Percentiles rank a stretch among this genome's conserved stretches.
Conservation (phyloP, 208 protist species). For the Acanthamoeba rhysodes region DNA sequence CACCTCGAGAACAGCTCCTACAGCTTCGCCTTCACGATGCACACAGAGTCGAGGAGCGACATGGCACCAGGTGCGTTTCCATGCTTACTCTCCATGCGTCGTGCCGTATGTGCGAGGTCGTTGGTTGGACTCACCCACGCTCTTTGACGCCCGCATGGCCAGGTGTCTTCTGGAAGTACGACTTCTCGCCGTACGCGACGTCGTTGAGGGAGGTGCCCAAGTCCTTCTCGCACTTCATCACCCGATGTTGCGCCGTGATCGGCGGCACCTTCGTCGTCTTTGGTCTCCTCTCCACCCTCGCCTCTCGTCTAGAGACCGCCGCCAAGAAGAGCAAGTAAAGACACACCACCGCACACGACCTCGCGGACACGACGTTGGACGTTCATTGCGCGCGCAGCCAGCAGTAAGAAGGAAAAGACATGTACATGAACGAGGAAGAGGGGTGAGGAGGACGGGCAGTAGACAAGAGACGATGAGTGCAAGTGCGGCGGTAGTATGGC, state of each 20-base stretch:
- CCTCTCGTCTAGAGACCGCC: not conserved
- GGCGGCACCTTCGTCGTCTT: constrained; percentile 58
- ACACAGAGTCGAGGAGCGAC: not conserved
- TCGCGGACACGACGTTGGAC: not conserved
- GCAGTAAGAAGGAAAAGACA: not conserved
- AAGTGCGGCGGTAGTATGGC: no score
- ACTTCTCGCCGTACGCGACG: constrained; percentile 42
- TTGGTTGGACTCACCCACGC: not conserved
- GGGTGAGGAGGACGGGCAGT: not conserved
- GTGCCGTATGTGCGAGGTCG: no score
- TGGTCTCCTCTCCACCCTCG: not conserved
- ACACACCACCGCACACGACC: not conserved
- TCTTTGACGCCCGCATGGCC: not conserved
- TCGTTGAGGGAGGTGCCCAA: not conserved
- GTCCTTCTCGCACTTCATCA: constrained; percentile 76
- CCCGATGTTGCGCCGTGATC: constrained; percentile 65
- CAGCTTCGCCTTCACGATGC: not conserved
- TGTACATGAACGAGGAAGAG: not conserved
- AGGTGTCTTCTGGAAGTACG: constrained; percentile 39
- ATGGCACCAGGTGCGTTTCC: not conserved
- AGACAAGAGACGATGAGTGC: not conserved
- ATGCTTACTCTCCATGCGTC: no score
- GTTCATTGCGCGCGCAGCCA: not conserved
- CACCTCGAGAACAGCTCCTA: not conserved
- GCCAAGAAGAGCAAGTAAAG: not conserved